These are phyloP conservation scores for Colletotrichum zoysiae DNA, from an alignment of 2,329 filamentous ascomycete species.

Conservation along the genomic window DNA sequence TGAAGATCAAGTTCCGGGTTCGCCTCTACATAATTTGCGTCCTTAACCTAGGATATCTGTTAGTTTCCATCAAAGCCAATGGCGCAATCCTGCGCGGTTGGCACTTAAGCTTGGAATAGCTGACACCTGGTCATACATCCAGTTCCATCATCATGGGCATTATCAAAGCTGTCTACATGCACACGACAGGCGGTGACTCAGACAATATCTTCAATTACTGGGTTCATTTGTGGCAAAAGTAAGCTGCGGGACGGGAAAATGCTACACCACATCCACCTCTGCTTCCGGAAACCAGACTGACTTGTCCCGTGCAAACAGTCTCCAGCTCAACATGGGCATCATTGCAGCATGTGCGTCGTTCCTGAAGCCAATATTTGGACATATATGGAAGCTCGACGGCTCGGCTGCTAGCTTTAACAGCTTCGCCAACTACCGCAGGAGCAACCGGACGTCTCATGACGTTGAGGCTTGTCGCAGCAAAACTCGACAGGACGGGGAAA, in stretches of 20 bases:
- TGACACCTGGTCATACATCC: not conserved
- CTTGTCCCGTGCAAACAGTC: slow-evolving; percentile 44
- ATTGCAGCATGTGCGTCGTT: slow-evolving; percentile 55
- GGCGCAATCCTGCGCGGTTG: not conserved
- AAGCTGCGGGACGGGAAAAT: slow-evolving; percentile 32
- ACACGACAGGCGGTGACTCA: slow-evolving; percentile 46
- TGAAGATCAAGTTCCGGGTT: slow-evolving; percentile 46
- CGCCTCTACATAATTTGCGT: slow-evolving; percentile 48
- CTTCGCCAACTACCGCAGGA: slow-evolving; percentile 21
- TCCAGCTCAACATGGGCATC: slow-evolving; percentile 56
- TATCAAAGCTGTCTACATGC: slow-evolving; percentile 53
- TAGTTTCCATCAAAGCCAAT: slow-evolving; percentile 44
- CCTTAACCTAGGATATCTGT: slow-evolving; percentile 50
- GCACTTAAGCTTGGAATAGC: not conserved
- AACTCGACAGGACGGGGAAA: not conserved
- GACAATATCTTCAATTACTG: slow-evolving; percentile 51
- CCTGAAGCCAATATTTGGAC: slow-evolving; percentile 52
- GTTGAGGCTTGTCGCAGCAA: slow-evolving; percentile 12
- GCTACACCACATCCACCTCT: not conserved
- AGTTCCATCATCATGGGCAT: slow-evolving; percentile 57
- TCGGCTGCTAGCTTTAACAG: slow-evolving; percentile 32
- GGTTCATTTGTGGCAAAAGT: slow-evolving; percentile 51
- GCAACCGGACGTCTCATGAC: slow-evolving; percentile 13
- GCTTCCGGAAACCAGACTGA: not conserved
- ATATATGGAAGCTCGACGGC: slow-evolving; percentile 46